Base-by-base conservation (phyloP, 495 filamentous ascomycete species). In the Chaetomidium leptoderma region DNA sequence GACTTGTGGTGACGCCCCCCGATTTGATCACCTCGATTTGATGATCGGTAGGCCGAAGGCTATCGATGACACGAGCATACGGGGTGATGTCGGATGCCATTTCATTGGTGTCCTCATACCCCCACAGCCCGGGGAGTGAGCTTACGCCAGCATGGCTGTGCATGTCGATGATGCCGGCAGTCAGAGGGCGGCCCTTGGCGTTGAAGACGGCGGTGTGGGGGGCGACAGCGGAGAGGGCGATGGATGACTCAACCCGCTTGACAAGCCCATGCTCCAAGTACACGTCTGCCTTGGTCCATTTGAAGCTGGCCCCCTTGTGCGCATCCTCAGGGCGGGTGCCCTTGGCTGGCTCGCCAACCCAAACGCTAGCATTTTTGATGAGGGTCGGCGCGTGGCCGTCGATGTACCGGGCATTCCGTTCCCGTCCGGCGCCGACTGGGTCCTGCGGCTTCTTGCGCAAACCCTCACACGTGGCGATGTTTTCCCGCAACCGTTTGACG, bases 161-260 rank as follows among this genome's bases (percentile, higher is more conserved):
- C 81, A 88, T 84, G 63, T 87, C 84, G 35, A 87, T 81, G 55
- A 87, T 78, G 37, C 84, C 85, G 14, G 75, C 75, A 5, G 85
- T 88, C 6, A 88, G 70, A 35, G 72, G 80, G n/a, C 77, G 72
- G 13, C 85, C 83, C 33, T 78, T 59, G n/a, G 81, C 76, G 39
- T 85, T 64, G 60, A 72, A 80, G 45, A 83, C 63, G 5, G 69
- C 45, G 3, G 72, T 71, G 58, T 76, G 69, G 9, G 63, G 56
- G 6, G 76, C 46, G 17, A 76, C 55, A 2, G 64, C 56, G 26
- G 47, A 57, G 9, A 58, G 43, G n/a, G 67, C 64, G 36, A 78
- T 77, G 36, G 63, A 55, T 1, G 55, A 49, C 17, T 67, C 61
- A 7, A 81, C 74, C 16, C 67, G 66, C 52, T 74, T 70, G 58